Evolutionary conservation across 2,329 filamentous ascomycete genomes (phyloP).

Genomic region (Fusarium vanettenii): DNA sequence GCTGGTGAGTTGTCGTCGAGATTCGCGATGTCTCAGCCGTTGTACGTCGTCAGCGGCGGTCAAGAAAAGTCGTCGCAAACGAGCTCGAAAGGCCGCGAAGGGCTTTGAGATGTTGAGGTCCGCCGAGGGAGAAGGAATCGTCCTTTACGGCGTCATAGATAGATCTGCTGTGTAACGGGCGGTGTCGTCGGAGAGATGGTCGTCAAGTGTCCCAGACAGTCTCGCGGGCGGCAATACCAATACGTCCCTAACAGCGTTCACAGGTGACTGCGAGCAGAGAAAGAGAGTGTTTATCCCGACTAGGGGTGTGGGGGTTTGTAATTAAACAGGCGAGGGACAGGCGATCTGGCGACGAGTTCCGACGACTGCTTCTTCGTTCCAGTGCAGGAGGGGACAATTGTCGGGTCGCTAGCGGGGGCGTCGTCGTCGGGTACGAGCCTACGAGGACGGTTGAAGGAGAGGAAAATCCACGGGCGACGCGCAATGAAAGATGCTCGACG

Average conservation of each 20-base stretch:
- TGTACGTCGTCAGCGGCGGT: slow-evolving; percentile 14
- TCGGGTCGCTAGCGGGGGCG: slow-evolving; percentile 30
- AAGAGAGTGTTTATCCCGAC: slow-evolving; percentile 40
- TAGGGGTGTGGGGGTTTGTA: slow-evolving; percentile 43
- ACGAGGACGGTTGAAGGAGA: slow-evolving; percentile 17
- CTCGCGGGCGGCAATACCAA: slow-evolving; percentile 33
- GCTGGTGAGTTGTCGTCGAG: slow-evolving; percentile 29
- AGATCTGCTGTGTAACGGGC: slow-evolving; percentile 26
- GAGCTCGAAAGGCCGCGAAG: slow-evolving; percentile 22
- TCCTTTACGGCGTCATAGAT: slow-evolving; percentile 44
- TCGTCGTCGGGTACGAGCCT: slow-evolving; percentile 17
- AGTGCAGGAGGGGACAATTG: slow-evolving; percentile 29
- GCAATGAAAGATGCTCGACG: slow-evolving; percentile 13
- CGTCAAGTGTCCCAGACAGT: slow-evolving; percentile 35
- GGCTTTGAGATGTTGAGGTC: slow-evolving; percentile 29
- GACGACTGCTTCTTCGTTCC: slow-evolving; percentile 40
- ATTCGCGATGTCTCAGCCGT: slow-evolving; percentile 30
- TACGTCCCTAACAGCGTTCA: slow-evolving; percentile 22
- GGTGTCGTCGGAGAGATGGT: slow-evolving; percentile 34
- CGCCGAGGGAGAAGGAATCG: slow-evolving; percentile 30
- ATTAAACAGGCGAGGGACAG: slow-evolving; percentile 44
- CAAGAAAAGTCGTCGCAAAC: slow-evolving; percentile 17
- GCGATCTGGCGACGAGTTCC: slow-evolving; percentile 34
- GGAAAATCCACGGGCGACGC: slow-evolving; percentile 9
- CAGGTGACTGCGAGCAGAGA: slow-evolving; percentile 26